These are phyloP conservation scores for Kodamaea arcana DNA, from an alignment of 1,139 yeast species.

Conservation along the genomic window DNA sequence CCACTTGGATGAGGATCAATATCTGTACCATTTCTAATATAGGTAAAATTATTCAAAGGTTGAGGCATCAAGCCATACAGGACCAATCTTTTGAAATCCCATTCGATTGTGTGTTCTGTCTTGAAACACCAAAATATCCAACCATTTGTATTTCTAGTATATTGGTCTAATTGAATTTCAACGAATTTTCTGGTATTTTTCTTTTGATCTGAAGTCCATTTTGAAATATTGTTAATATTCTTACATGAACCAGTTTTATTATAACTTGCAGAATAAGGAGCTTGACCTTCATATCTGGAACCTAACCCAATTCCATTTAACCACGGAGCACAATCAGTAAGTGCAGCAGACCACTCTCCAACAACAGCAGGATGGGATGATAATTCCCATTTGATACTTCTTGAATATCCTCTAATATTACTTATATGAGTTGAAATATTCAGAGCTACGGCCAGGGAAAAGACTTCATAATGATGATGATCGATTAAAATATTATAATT, in stretches of 20 bases:
- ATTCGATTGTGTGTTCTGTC: constrained; percentile 57
- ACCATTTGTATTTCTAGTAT: constrained; percentile 40
- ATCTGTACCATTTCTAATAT: constrained; percentile 37
- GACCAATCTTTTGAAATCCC: constrained; percentile 57
- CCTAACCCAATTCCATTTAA: constrained; percentile 59
- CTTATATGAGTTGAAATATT: constrained; percentile 35
- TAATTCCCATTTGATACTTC: constrained; percentile 30
- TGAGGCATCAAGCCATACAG: constrained; percentile 53
- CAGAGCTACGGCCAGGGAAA: constrained; percentile 40
- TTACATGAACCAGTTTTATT: constrained; percentile 30
- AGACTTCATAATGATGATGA: constrained; percentile 65
- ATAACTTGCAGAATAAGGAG: constrained; percentile 30
- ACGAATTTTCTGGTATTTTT: constrained; percentile 48
- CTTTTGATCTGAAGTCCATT: constrained; percentile 35
- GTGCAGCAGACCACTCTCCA: constrained; percentile 65
- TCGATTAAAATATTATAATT: constrained; percentile 49
- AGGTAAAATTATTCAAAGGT: constrained; percentile 48
- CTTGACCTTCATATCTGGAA: constrained; percentile 50
- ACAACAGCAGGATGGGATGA: constrained; percentile 48
- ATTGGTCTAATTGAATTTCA: constrained; percentile 43
- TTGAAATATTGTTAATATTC: constrained; percentile 26
- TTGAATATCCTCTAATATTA: constrained; percentile 34
- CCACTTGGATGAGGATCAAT: constrained; percentile 12
- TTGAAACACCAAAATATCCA: constrained; percentile 73
- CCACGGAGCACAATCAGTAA: constrained; percentile 67